Evolutionary conservation across 139 green algal genomes (phyloP).

Genomic region (Gonium pectorale): DNA sequence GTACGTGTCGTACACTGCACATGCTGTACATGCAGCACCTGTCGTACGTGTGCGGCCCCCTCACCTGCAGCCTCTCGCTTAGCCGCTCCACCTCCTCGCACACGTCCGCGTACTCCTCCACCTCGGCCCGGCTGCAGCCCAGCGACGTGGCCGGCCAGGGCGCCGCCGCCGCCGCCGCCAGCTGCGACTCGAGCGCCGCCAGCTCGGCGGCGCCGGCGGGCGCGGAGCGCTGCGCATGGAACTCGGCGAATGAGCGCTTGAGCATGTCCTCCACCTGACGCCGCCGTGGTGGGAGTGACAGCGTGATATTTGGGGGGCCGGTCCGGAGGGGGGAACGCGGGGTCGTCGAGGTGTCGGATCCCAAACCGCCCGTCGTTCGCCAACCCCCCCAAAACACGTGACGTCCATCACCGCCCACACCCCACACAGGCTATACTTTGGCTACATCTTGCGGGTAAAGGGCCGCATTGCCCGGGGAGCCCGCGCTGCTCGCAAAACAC

Average conservation of each 20-base stretch:
- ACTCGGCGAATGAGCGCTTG: constrained; percentile 94
- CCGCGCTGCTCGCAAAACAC: too few relatives aligned
- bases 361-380: too few relatives aligned
- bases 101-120: constrained; percentile 71
- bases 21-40: too few relatives aligned
- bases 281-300: not conserved
- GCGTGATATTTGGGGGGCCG: too few relatives aligned
- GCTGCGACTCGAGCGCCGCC: constrained; percentile 53
- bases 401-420: too few relatives aligned
- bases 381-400: too few relatives aligned
- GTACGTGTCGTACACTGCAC: too few relatives aligned
- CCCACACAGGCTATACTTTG: too few relatives aligned
- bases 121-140: constrained; percentile 47
- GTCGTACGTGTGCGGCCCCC: not conserved
- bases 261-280: constrained; percentile 96
- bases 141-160: constrained; percentile 30
- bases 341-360: too few relatives aligned
- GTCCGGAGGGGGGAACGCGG: too few relatives aligned
- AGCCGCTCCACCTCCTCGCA: constrained; percentile 62
- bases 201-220: constrained; percentile 71
- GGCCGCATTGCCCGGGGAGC: too few relatives aligned
- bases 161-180: constrained; percentile 52
- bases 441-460: too few relatives aligned
- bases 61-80: constrained; percentile 61
- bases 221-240: constrained; percentile 83